Percentiles rank a stretch among this genome's conserved stretches.
phyloP scores from a whole-genome alignment of 2,329 filamentous ascomycete species.

The Fusarium burgessii region DNA sequence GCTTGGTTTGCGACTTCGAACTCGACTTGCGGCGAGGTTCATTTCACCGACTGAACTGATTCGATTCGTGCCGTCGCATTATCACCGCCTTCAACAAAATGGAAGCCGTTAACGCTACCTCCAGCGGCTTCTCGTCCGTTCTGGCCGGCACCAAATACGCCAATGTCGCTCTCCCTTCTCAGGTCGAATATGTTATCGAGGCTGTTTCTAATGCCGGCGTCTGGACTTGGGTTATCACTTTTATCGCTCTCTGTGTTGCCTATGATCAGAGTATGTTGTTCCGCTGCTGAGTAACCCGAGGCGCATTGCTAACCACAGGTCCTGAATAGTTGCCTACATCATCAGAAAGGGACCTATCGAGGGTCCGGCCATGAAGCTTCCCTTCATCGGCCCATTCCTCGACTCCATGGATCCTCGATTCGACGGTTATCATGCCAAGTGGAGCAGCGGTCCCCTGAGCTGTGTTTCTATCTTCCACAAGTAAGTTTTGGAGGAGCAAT shows the following conservation, averaged over 20 bases:
- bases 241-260: constrained; percentile 77
- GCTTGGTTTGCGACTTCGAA: constrained; percentile 20
- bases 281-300: not conserved
- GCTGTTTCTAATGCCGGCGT: constrained; percentile 67
- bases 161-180: constrained; percentile 63
- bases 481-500: constrained; percentile 63
- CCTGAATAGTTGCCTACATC: constrained; percentile 75
- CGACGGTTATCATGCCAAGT: constrained; percentile 90
- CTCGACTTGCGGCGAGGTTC: constrained; percentile 23
- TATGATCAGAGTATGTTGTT: constrained; percentile 88
- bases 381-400: constrained; percentile 95
- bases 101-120: constrained; percentile 70
- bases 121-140: constrained; percentile 75
- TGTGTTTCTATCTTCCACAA: constrained; percentile 99
- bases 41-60: not conserved
- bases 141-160: constrained; percentile 70
- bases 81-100: constrained; percentile 50
- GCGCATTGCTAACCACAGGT: constrained; percentile 36
- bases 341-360: constrained; percentile 80
- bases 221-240: constrained; percentile 74
- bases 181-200: constrained; percentile 67
- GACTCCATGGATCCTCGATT: constrained; percentile 94
- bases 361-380: constrained; percentile 80
- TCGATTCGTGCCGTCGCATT: constrained; percentile 13
- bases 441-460: constrained; percentile 89